These are phyloP conservation scores for Penicillium brasilianum DNA, from an alignment of 2,329 filamentous ascomycete genomes.

Conservation along the genomic window DNA sequence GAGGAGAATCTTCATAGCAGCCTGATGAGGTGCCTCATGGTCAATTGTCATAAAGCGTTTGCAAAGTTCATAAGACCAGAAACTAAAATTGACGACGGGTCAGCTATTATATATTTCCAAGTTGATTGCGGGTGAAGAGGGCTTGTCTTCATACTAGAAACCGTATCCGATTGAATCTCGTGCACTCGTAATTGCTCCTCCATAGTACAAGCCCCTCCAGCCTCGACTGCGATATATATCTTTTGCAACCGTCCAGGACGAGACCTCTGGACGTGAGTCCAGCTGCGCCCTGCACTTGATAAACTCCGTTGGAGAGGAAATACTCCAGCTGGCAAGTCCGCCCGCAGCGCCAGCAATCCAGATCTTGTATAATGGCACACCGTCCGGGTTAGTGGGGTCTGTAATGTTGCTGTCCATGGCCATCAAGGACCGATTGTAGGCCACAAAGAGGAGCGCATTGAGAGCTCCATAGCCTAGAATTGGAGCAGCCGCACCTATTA, in stretches of 20 bases:
- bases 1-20: slow-evolving; percentile 70
- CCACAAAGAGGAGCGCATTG: slow-evolving; percentile 86
- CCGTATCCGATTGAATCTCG: slow-evolving; percentile 93
- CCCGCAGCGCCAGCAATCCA: slow-evolving; percentile 82
- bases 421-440: slow-evolving; percentile 82
- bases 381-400: slow-evolving; percentile 50
- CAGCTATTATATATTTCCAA: slow-evolving; percentile 8
- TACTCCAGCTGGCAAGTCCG: slow-evolving; percentile 81
- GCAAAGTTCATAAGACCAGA: slow-evolving; percentile 85
- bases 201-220: slow-evolving; percentile 75
- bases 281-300: slow-evolving; percentile 89
- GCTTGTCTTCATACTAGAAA: slow-evolving; percentile 69
- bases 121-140: slow-evolving; percentile 11
- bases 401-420: slow-evolving; percentile 56
- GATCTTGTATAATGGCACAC: slow-evolving; percentile 65
- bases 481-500: slow-evolving; percentile 75
- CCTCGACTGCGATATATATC: slow-evolving; percentile 65
- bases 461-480: slow-evolving; percentile 88
- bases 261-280: slow-evolving; percentile 51
- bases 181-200: slow-evolving; percentile 78
- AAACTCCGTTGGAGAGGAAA: slow-evolving; percentile 87
- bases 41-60: slow-evolving; percentile 62
- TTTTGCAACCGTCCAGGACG: slow-evolving; percentile 68
- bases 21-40: slow-evolving; percentile 53
- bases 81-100: slow-evolving; percentile 53